Evolutionary conservation across 805 yeast genomes (phyloP).

Genomic region (Lipomyces oligophaga): DNA sequence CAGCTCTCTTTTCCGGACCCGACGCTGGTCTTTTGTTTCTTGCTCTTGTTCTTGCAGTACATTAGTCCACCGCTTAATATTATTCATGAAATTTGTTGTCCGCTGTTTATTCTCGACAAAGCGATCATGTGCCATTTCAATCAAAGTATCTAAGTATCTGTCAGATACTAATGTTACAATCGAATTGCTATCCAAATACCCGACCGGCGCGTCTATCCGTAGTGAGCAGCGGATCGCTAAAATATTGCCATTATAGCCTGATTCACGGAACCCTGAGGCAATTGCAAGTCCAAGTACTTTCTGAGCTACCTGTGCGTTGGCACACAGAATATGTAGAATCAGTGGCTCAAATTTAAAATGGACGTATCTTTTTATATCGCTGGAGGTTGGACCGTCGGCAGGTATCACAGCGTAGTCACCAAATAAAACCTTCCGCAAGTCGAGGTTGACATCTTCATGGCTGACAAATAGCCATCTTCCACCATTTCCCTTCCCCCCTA

Average conservation of each 20-base stretch:
- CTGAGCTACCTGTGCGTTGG: slow-evolving; percentile 57
- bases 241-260: slow-evolving; percentile 77
- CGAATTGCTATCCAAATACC: slow-evolving; percentile 43
- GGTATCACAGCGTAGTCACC: neutral
- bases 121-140: slow-evolving; percentile 55
- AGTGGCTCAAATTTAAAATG: slow-evolving; percentile 81
- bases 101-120: slow-evolving; percentile 63
- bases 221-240: slow-evolving; percentile 77
- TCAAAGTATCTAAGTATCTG: slow-evolving; percentile 50
- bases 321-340: slow-evolving; percentile 77
- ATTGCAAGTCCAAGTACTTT: slow-evolving; percentile 64
- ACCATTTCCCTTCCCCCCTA: slow-evolving; percentile 82
- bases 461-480: slow-evolving; percentile 82
- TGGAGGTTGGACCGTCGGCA: neutral
- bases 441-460: slow-evolving; percentile 47
- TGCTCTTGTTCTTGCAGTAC: neutral
- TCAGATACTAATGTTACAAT: slow-evolving; percentile 46
- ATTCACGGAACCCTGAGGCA: slow-evolving; percentile 82
- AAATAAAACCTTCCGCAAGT: neutral
- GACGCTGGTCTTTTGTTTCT: slow-evolving; percentile 20
- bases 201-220: slow-evolving; percentile 73
- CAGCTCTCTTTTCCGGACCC: slow-evolving; percentile 19
- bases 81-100: slow-evolving; percentile 37
- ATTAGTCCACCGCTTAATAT: neutral
- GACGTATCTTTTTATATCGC: slow-evolving; percentile 45